Evolutionary conservation across 257 asterid species (phyloP), one percentile per base, ranked within the genome.

Genomic region (Gynochthodes officinalis): DNA sequence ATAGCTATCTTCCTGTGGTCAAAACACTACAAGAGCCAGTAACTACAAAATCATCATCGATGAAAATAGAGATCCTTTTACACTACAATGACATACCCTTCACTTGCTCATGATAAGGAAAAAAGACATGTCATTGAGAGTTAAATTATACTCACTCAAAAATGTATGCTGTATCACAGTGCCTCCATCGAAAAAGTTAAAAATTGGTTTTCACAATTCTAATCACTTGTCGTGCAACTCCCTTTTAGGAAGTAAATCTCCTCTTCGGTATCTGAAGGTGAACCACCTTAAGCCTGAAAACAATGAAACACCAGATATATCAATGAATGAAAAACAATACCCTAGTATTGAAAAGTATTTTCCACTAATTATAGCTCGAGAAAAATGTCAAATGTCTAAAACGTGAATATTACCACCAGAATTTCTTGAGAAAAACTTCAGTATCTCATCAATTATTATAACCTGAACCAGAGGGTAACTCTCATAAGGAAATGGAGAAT

Each of bases 381-480:
- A 13, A 1, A 42, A n/a, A 32, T 4, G 23, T 23, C 2, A 35
- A 15, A 69, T 11, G 48, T 14, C 39, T 9, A 42, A 9, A 25
- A 2, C 42, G 44, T 23, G 30, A 71, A 60, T 16, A 52, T 77
- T 81, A 89, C 90, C 92, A 58, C 75, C 76, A 30, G 90, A 55
- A 18, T 76, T 82, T 79, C 99, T 87, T n/a, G 99, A 92, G 73
- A 92, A 77, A 84, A 90, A 89, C 89, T 95, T 95, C 85, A 95
- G 77, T 73, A 95, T 83, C 89, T 92, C 99, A 81, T 95, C 99
- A 30, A 95, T 92, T 64, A 95, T 78, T 78, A 95, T 92, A 70
- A 92, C 99, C 97, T 94, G 87, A 75, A 86, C 70, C 46, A 70
- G 57, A 77, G 54, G 46, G 75, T 55, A 72, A 59, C 33, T 46